phyloP scores from a whole-genome alignment of 2,329 filamentous ascomycete genomes.

The Fusarium pseudoanthophilum region DNA sequence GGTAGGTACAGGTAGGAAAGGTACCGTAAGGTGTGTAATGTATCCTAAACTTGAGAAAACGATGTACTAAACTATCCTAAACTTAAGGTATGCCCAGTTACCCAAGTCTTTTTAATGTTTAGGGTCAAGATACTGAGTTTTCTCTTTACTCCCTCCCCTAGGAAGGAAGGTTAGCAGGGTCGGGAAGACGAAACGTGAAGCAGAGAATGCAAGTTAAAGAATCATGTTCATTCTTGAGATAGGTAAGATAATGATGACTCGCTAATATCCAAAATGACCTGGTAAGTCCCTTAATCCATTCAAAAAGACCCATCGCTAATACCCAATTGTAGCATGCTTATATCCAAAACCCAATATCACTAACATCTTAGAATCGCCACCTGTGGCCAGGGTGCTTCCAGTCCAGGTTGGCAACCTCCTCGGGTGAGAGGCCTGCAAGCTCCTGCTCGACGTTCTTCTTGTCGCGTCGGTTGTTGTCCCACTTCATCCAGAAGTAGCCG shows the following conservation, averaged over 20 bases:
- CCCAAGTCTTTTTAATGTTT: neutral
- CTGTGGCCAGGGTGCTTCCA: constrained; percentile 76
- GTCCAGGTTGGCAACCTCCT: constrained; percentile 69
- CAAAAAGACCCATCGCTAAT: constrained; percentile 12
- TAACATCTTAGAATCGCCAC: constrained; percentile 56
- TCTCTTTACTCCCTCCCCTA: too few species aligned
- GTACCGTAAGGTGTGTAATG: too few species aligned
- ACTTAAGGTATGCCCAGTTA: neutral
- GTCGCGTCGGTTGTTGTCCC: constrained; percentile 70
- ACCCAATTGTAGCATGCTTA: neutral
- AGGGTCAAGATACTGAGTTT: too few species aligned
- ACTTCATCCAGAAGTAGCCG: constrained; percentile 69
- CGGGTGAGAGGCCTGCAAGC: constrained; percentile 63
- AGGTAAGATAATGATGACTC: neutral
- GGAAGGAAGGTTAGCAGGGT: too few species aligned
- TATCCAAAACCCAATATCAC: neutral
- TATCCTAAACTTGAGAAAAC: too few species aligned
- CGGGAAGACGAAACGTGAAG: neutral
- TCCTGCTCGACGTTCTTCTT: constrained; percentile 65
- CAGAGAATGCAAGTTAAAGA: neutral
- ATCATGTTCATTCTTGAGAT: constrained; percentile 13
- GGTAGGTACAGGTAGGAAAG: too few species aligned
- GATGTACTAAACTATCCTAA: neutral
- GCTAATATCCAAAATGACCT: constrained; percentile 13
- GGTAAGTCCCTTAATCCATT: neutral